Evolutionary conservation across 495 filamentous ascomycete species (phyloP).

Genomic region (Aspergillus egyptiacus): DNA sequence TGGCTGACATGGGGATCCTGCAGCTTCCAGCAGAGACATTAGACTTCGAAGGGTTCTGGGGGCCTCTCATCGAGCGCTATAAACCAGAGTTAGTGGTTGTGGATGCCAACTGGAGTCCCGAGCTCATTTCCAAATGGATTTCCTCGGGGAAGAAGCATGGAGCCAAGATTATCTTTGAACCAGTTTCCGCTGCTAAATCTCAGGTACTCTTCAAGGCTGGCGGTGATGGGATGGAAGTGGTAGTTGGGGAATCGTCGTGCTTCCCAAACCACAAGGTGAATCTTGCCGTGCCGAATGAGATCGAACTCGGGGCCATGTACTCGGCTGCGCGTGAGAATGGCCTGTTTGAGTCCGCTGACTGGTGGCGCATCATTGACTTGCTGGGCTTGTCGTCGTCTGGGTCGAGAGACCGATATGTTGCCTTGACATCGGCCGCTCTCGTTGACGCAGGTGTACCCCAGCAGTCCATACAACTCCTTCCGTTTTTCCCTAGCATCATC

Average conservation of each 20-base stretch:
- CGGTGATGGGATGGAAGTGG: conserved; percentile 16
- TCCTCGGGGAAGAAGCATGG: conserved; percentile 46
- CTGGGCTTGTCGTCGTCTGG: conserved; percentile 54
- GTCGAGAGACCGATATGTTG: conserved; percentile 59
- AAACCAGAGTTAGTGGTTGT: conserved; percentile 69
- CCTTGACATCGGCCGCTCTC: conserved; percentile 51
- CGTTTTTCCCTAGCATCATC: conserved; percentile 75
- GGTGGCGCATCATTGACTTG: conserved; percentile 74
- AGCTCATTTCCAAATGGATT: conserved; percentile 58
- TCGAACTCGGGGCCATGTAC: conserved; percentile 76
- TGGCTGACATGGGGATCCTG: conserved; percentile 92
- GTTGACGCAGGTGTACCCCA: conserved; percentile 80
- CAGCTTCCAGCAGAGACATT: conserved; percentile 43
- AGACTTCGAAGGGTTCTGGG: conserved; percentile 50
- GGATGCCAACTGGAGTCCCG: conserved; percentile 74
- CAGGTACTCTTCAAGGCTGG: conserved; percentile 55
- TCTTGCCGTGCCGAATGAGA: conserved; percentile 73
- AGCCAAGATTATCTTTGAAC: conserved; percentile 73
- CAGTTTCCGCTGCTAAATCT: conserved; percentile 79
- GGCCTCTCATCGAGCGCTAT: conserved; percentile 46
- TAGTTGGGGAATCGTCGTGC: conserved; percentile 31
- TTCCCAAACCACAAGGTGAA: conserved; percentile 60
- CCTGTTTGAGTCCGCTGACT: conserved; percentile 58
- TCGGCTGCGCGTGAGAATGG: conserved; percentile 52
- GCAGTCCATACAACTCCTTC: conserved; percentile 76